A percentile compares a stretch with the other conserved stretches of the same genome.
These are phyloP conservation scores for Hypoxylon lenormandii DNA, from an alignment of 495 filamentous ascomycete genomes.

Conservation along the genomic window DNA sequence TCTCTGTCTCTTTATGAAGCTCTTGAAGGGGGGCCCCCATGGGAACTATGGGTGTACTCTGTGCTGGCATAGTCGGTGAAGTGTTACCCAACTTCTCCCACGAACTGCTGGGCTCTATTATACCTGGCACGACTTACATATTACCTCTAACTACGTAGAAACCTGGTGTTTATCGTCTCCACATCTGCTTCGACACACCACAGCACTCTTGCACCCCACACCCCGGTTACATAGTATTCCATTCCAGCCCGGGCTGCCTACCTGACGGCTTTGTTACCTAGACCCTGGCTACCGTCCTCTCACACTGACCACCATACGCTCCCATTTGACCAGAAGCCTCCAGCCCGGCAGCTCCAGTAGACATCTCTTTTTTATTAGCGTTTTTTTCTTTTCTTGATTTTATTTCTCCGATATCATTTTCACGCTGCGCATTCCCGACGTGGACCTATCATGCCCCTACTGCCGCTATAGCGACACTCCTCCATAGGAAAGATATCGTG, in stretches of 20 bases:
- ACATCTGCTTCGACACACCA: slow-evolving; percentile 49
- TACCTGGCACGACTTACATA: slow-evolving; percentile 50
- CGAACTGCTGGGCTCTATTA: slow-evolving; percentile 51
- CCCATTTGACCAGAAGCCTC: slow-evolving; percentile 45
- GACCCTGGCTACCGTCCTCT: slow-evolving; percentile 38
- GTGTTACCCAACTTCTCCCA: slow-evolving; percentile 42
- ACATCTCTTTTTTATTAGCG: slow-evolving; percentile 44
- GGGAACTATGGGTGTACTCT: slow-evolving; percentile 35
- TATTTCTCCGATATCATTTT: slow-evolving; percentile 45
- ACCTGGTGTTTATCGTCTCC: slow-evolving; percentile 50
- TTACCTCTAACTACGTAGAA: slow-evolving; percentile 48
- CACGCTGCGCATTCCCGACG: slow-evolving; percentile 57
- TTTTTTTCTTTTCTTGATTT: slow-evolving; percentile 47
- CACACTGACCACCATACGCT: slow-evolving; percentile 47
- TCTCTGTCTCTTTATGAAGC: neutral
- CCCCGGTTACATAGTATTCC: slow-evolving; percentile 46
- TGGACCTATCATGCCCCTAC: slow-evolving; percentile 56
- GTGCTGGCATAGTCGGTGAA: slow-evolving; percentile 46
- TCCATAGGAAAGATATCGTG: slow-evolving; percentile 53
- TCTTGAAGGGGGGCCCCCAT: slow-evolving; percentile 21
- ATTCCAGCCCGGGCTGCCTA: slow-evolving; percentile 42
- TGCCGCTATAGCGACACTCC: slow-evolving; percentile 50
- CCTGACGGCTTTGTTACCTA: slow-evolving; percentile 37
- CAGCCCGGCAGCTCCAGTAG: slow-evolving; percentile 44
- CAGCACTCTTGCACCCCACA: slow-evolving; percentile 47